These are phyloP conservation scores for Blepharisma japonicum DNA, from an alignment of 73 alveolate species.

Conservation along the genomic window DNA sequence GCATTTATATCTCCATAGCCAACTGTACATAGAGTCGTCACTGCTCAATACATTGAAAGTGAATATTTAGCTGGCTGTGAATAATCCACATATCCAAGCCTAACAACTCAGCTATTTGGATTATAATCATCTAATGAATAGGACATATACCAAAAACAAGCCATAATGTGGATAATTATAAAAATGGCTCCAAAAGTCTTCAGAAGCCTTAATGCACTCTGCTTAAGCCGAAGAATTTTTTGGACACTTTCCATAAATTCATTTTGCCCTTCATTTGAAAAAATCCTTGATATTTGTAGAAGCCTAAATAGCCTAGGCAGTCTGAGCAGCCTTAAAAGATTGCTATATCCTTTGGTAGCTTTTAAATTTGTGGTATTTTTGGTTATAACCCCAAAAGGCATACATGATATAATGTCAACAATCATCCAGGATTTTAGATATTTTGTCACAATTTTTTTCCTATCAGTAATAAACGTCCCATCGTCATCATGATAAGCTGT, in stretches of 20 bases:
- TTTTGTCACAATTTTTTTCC: conserved; percentile 7
- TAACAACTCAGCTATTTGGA: conserved; percentile 87
- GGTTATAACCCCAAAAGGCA: conserved; percentile 33
- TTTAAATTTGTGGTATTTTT: neutral
- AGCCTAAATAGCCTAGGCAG: conserved; percentile 61
- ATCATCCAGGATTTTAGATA: conserved; percentile 58
- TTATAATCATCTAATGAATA: conserved; percentile 68
- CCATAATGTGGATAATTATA: conserved; percentile 72
- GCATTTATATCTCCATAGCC: conserved; percentile 82
- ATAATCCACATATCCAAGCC: conserved; percentile 53
- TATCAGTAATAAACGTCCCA: neutral
- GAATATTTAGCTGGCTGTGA: conserved; percentile 39
- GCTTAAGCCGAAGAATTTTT: conserved; percentile 52
- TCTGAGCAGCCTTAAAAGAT: conserved; percentile 40
- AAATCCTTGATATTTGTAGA: conserved; percentile 40
- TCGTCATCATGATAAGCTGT: conserved; percentile 24
- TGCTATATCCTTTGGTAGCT: neutral
- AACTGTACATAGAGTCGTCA: conserved; percentile 65
- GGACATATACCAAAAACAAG: conserved; percentile 80
- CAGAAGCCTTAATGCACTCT: conserved; percentile 64
- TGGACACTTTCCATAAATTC: conserved; percentile 20
- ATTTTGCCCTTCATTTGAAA: conserved; percentile 22
- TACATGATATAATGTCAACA: conserved; percentile 51
- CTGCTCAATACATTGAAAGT: conserved; percentile 62
- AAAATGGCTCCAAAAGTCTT: conserved; percentile 53